Conservation (phyloP, 2,329 filamentous ascomycete species). For the Tolypocladium sp. region DNA sequence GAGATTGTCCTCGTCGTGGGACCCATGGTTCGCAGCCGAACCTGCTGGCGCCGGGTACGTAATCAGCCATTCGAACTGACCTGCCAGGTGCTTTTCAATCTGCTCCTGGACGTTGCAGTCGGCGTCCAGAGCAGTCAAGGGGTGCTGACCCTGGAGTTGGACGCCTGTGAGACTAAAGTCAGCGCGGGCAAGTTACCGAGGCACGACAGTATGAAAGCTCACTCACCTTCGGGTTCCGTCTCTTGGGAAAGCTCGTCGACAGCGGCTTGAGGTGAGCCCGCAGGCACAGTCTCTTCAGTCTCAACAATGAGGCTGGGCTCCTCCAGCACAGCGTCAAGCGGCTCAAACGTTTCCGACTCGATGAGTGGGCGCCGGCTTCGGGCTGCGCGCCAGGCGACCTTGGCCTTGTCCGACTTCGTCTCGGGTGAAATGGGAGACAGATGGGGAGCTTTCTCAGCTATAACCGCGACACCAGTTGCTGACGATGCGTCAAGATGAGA, state of each 20-base stretch:
- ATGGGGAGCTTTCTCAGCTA: constrained; percentile 2
- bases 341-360: constrained; percentile 22
- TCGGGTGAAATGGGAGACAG: constrained; percentile 3
- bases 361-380: constrained; percentile 19
- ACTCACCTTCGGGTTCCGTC: neutral
- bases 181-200: neutral
- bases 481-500: constrained; percentile 2
- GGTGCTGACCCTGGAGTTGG: constrained; percentile 8
- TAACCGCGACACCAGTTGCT: neutral
- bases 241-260: neutral
- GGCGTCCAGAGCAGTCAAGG: constrained; percentile 14
- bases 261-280: neutral
- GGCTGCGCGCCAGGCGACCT: constrained; percentile 9
- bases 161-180: neutral
- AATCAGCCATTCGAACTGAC: constrained; percentile 42
- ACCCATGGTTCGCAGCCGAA: constrained; percentile 10
- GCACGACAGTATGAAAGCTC: neutral
- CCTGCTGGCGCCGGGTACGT: constrained; percentile 23
- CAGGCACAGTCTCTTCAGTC: neutral
- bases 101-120: constrained; percentile 19
- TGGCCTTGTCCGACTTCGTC: constrained; percentile 5
- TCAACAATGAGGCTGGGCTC: constrained; percentile 11
- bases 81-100: constrained; percentile 32
- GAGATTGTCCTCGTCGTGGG: constrained; percentile 3
- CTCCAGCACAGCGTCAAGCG: constrained; percentile 21